A percentile compares a stretch with the other conserved stretches of the same genome.
These are phyloP conservation scores for Microbotryomycetes sp. DNA, from an alignment of 1,284 basidiomycete genomes.

Conservation along the genomic window DNA sequence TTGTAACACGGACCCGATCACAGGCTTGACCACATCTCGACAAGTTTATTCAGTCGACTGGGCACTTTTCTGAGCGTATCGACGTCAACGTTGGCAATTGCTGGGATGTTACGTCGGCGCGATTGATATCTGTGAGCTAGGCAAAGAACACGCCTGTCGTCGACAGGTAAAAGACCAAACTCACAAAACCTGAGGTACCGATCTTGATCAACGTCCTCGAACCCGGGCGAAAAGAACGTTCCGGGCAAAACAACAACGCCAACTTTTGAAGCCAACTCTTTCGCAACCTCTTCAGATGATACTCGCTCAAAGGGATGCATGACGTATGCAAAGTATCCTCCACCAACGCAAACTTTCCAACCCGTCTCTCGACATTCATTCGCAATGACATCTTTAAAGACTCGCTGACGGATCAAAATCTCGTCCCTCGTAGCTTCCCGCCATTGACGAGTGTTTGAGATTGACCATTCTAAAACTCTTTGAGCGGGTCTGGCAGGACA, in stretches of 20 bases:
- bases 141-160: too few species aligned
- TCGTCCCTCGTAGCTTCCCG: conserved; percentile 50
- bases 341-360: conserved; percentile 38
- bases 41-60: conserved; percentile 50
- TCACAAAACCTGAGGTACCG: conserved; percentile 53
- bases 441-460: conserved; percentile 34
- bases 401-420: conserved; percentile 52
- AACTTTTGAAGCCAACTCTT: conserved; percentile 53
- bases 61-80: conserved; percentile 55
- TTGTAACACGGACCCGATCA: background rate
- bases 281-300: conserved; percentile 47
- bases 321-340: conserved; percentile 41
- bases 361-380: conserved; percentile 33
- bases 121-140: background rate
- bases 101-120: background rate
- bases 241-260: conserved; percentile 65
- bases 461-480: conserved; percentile 50
- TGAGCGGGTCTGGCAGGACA: conserved; percentile 68
- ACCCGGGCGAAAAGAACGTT: conserved; percentile 53
- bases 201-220: conserved; percentile 43
- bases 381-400: conserved; percentile 47
- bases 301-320: conserved; percentile 53
- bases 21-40: conserved; percentile 31
- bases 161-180: background rate
- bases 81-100: conserved; percentile 70